Base-by-base conservation (phyloP, 2,329 filamentous ascomycete genomes). In the Xylariaceae sp. region DNA sequence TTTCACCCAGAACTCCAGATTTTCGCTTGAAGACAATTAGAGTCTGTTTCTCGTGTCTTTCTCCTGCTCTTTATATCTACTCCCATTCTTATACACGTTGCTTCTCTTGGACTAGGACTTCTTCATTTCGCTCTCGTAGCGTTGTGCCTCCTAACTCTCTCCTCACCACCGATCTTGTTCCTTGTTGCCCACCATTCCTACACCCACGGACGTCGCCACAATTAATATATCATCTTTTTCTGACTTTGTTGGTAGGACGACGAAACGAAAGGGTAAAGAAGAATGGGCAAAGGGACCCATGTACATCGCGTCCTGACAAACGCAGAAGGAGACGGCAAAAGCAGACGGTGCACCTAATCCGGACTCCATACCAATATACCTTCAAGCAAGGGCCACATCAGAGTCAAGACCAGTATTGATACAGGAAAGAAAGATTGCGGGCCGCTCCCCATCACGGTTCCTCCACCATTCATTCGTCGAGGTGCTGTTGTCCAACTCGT, bases 101-200 rank as follows among this genome's bases (percentile, higher is more conserved):
- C 45, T 55, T 44, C 49, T 47, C 39, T 53, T 48, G 37, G 50
- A n/a, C 23, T 30, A 30, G 23, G 23, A 50, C 18, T 50, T 55
- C 44, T 47, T 34, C 17, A 51, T 58, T 51, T 35, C 23, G 37
- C 45, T 57, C 52, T 55, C 45, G 47, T 57, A 61, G 52, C 51
- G 37, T 53, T 47, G 55, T 58, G 34, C 52, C 4, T 44, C 53
- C 51, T 47, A 54, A 30, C 23, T 30, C 50, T 57, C 35, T 30
- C 35, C 37, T 48, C 37, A 50, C 52, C 23, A 18, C 30, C 18
- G 37, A 58, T 59, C 57, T 56, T 62, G 61, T 53, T 56, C 44
- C 55, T 54, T 56, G 53, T 44, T 9, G 11, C 37, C 37, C 4
- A 13, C 37, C 23, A 30, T 30, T 30, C 23, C 23, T 30, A 30